A percentile compares a stretch with the other conserved stretches of the same genome.
phyloP scores from a whole-genome alignment of 768 basidiomycete species.

The Gelatoporia subvermispora region DNA sequence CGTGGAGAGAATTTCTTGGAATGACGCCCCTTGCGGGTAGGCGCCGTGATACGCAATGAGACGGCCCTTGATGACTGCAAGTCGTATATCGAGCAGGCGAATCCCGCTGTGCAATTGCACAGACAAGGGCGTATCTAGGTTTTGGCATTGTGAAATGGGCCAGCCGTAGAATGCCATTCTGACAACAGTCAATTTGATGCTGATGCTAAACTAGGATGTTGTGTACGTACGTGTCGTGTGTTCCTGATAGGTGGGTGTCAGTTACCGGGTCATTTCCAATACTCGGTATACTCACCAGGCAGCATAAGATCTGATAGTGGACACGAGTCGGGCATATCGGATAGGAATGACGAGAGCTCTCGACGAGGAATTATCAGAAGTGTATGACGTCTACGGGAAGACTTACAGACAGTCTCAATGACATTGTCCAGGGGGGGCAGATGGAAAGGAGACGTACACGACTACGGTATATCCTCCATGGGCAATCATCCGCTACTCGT shows the following conservation, averaged over 20 bases:
- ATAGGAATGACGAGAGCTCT: constrained; percentile 51
- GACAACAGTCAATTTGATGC: constrained; percentile 7
- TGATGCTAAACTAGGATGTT: background rate
- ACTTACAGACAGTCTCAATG: background rate
- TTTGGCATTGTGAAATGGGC: constrained; percentile 87
- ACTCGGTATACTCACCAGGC: constrained; percentile 50
- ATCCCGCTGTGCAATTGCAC: constrained; percentile 75
- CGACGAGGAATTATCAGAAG: constrained; percentile 60
- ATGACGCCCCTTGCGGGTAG: constrained; percentile 65
- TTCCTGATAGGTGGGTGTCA: constrained; percentile 35
- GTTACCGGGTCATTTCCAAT: constrained; percentile 13
- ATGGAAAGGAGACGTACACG: constrained; percentile 34
- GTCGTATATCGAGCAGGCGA: constrained; percentile 76
- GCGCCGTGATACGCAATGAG: constrained; percentile 80
- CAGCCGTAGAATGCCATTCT: constrained; percentile 84
- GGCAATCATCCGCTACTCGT: constrained; percentile 36
- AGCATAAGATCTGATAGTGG: constrained; percentile 72
- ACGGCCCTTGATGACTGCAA: constrained; percentile 56
- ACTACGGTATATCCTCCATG: constrained; percentile 55
- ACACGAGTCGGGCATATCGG: constrained; percentile 58
- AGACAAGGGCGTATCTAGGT: constrained; percentile 50
- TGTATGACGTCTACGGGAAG: constrained; percentile 35
- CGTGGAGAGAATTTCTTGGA: constrained; percentile 57
- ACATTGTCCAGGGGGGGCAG: background rate
- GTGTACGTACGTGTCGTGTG: constrained; percentile 61